A percentile compares a stretch with the other conserved stretches of the same genome.
phyloP scores from a whole-genome alignment of 768 basidiomycete genomes.

The Russula abietina region DNA sequence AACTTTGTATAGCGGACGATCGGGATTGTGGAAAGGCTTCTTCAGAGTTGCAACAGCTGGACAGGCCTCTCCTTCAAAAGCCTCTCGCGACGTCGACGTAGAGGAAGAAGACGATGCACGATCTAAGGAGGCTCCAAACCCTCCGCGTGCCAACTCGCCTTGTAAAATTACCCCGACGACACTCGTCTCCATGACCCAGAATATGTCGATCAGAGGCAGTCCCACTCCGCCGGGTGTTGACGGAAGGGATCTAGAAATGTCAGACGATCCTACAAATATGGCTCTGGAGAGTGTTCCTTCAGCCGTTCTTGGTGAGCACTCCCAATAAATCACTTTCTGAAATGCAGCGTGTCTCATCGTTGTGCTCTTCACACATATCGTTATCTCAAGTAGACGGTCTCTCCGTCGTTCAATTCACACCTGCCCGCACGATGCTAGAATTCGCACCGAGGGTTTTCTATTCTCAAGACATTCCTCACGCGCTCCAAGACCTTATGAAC shows the following conservation, averaged over 20 bases:
- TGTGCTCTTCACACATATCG: not conserved
- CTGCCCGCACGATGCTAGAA: constrained; percentile 21
- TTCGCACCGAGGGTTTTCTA: constrained; percentile 29
- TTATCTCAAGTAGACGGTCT: not conserved
- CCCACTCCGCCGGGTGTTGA: not conserved
- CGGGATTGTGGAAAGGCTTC: constrained; percentile 18
- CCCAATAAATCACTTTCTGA: not conserved
- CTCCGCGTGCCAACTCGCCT: not conserved
- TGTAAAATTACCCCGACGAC: not conserved
- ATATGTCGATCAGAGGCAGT: not conserved
- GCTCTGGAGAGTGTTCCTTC: not conserved
- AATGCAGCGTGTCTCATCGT: not conserved
- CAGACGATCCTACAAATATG: not conserved
- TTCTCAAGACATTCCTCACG: constrained; percentile 52
- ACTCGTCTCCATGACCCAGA: not conserved
- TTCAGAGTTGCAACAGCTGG: constrained; percentile 4
- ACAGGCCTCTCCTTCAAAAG: not conserved
- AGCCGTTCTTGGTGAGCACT: not conserved
- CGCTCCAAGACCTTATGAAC: constrained; percentile 64
- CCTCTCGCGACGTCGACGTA: not conserved
- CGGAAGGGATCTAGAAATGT: not conserved
- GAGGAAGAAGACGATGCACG: not conserved
- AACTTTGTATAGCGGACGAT: constrained; percentile 16
- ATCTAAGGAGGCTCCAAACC: not conserved
- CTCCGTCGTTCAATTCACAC: constrained; percentile 17